Conservation (phyloP, 2,329 filamentous ascomycete species). For the Aspergillus texensis region DNA sequence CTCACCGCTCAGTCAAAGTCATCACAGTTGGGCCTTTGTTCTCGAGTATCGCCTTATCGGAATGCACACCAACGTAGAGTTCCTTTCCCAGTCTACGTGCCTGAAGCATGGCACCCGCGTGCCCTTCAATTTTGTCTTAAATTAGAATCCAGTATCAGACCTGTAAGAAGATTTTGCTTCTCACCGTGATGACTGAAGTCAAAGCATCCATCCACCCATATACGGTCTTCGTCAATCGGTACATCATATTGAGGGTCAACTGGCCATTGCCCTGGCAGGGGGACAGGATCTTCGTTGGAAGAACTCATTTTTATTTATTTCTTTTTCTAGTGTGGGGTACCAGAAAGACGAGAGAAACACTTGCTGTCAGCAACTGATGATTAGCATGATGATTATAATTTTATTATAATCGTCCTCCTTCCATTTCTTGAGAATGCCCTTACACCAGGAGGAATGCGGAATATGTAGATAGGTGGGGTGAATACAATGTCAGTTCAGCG, state of each 20-base stretch:
- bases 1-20: slow-evolving; percentile 80
- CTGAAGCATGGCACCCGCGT: slow-evolving; percentile 95
- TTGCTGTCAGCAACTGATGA: background rate
- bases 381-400: background rate
- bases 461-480: background rate
- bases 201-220: slow-evolving; percentile 99
- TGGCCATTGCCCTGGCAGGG: slow-evolving; percentile 62
- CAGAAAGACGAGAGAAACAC: background rate
- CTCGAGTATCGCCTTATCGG: slow-evolving; percentile 89
- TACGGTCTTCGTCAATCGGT: slow-evolving; percentile 66
- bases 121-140: slow-evolving; percentile 58
- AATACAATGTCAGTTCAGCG: background rate
- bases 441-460: background rate
- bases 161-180: slow-evolving; percentile 18
- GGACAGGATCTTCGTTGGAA: slow-evolving; percentile 44
- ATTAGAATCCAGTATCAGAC: slow-evolving; percentile 9
- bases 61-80: slow-evolving; percentile 90
- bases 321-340: background rate
- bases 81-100: slow-evolving; percentile 87
- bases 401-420: background rate
- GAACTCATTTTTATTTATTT: slow-evolving; percentile 14
- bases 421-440: background rate
- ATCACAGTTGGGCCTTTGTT: slow-evolving; percentile 99
- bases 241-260: slow-evolving; percentile 65
- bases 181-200: slow-evolving; percentile 97